Conservation (phyloP, 495 filamentous ascomycete genomes). For the Penicillium verhagenii region DNA sequence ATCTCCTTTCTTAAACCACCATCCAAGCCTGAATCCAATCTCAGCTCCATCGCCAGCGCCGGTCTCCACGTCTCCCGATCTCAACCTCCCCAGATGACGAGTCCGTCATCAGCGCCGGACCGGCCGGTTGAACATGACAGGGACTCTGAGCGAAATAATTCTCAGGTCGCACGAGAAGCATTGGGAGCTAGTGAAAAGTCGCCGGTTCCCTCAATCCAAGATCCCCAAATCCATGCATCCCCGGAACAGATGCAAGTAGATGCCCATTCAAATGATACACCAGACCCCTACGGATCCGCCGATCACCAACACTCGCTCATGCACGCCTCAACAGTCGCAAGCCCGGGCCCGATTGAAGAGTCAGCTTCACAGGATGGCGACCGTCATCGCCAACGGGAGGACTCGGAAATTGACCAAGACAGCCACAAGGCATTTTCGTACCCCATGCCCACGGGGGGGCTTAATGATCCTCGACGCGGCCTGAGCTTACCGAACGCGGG, state of each 20-base stretch:
- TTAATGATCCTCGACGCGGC: slow-evolving; percentile 56
- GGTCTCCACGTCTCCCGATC: slow-evolving; percentile 47
- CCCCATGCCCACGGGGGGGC: slow-evolving; percentile 46
- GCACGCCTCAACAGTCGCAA: slow-evolving; percentile 45
- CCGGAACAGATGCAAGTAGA: slow-evolving; percentile 50
- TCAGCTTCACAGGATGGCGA: slow-evolving; percentile 44
- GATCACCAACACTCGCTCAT: slow-evolving; percentile 36
- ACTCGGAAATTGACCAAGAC: slow-evolving; percentile 42
- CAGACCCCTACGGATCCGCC: slow-evolving; percentile 33
- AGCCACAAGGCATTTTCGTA: slow-evolving; percentile 55
- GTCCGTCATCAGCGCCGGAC: slow-evolving; percentile 30
- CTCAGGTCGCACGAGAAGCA: slow-evolving; percentile 46
- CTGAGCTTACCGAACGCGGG: slow-evolving; percentile 75
- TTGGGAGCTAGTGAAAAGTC: slow-evolving; percentile 45
- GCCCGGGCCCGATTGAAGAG: slow-evolving; percentile 48
- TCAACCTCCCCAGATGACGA: slow-evolving; percentile 34
- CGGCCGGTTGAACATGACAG: slow-evolving; percentile 35
- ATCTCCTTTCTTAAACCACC: slow-evolving; percentile 36
- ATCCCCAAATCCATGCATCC: slow-evolving; percentile 30
- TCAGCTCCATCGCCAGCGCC: slow-evolving; percentile 48
- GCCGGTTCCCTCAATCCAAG: slow-evolving; percentile 25
- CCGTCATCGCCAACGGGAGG: slow-evolving; percentile 34
- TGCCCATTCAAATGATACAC: slow-evolving; percentile 28
- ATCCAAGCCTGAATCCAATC: slow-evolving; percentile 41
- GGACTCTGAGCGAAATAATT: slow-evolving; percentile 40